A percentile compares a stretch with the other conserved stretches of the same genome.
phyloP scores from a whole-genome alignment of 176 grass and related monocot species.

The Oryza officinalis region DNA sequence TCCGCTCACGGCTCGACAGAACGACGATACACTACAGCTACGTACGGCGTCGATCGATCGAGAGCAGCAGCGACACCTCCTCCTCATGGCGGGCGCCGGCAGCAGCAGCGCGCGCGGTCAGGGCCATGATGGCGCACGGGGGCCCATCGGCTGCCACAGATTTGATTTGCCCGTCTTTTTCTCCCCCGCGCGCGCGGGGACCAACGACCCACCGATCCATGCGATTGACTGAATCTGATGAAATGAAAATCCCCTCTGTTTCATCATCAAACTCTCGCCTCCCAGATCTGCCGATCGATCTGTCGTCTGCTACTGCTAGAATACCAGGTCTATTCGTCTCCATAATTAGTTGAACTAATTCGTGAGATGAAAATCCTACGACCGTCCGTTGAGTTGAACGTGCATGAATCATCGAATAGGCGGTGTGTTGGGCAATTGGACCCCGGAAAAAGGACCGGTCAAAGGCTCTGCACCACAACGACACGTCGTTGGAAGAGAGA shows the following conservation, averaged over 20 bases:
- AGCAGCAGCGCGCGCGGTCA: not conserved
- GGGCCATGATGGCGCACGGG: slow-evolving; percentile 1
- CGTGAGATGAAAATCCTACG: not conserved
- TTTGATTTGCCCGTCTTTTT: not conserved
- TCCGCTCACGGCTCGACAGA: not conserved
- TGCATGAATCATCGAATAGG: not conserved
- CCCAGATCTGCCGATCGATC: not conserved
- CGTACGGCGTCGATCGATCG: not conserved
- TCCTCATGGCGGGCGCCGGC: not conserved
- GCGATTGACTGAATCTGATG: slow-evolving; percentile 37
- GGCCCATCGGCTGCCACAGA: not conserved
- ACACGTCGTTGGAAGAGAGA: not conserved
- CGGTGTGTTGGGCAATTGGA: not conserved
- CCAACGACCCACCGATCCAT: slow-evolving; percentile 7
- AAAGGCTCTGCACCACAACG: not conserved
- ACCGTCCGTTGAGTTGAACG: not conserved
- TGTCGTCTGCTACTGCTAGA: too few species aligned
- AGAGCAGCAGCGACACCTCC: not conserved
- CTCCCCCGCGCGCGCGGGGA: not conserved
- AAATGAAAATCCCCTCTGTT: slow-evolving; percentile 9
- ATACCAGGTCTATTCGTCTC: not conserved
- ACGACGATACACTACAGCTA: not conserved
- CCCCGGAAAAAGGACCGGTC: not conserved
- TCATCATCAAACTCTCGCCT: not conserved
- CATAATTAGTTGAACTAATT: not conserved